Base-by-base conservation (phyloP, 306 rosid genomes). In the Senna siamea region DNA sequence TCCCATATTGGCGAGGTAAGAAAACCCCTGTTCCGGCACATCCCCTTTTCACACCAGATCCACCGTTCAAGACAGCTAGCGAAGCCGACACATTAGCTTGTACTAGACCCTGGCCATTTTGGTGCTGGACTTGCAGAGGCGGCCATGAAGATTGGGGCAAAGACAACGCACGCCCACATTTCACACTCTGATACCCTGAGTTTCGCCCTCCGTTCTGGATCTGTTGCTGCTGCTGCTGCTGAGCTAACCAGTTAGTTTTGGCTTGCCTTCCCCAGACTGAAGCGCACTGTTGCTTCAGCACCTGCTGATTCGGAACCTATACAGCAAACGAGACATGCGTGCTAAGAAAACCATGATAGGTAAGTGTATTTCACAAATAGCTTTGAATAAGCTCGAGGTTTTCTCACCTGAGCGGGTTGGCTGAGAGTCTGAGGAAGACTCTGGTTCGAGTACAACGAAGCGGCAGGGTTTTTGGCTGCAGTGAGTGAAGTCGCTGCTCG, bases 21-120 rank as follows among this genome's bases (percentile, higher is more conserved):
- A 93, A 93, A 1, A 93, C 98, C 1, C 98, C 98, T 2, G 98
- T 93, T 22, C 98, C 97, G 26, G 81, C 84, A 17, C 76, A 85
- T 1, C 73, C 88, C 18, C 79, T 87, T 59, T 83, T 91, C 23
- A 17, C 77, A 8, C 72, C 63, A 61, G 95, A 72, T 51, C 93
- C 85, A 48, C 71, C 80, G 0, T 43, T 81, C 1, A 61, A 12
- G 6, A 5, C 73, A 9, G 70, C 75, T 64, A 86, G 80, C 1
- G 57, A 14, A 43, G 83, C 79, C 9, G 85, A 15, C 13, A 78
- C 65, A 14, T 5, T 58, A 10, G 9, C 81, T 2, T 74, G 79
- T 1, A 62, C 76, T 9, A 28, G 82, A 15, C 74, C 76, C 12
- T 28, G 82, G 18, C 74, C 87, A 37, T 60, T 81, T 5, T 83